Base-by-base conservation (phyloP, 176 grass and related monocot species). In the Oryza glumipatula region DNA sequence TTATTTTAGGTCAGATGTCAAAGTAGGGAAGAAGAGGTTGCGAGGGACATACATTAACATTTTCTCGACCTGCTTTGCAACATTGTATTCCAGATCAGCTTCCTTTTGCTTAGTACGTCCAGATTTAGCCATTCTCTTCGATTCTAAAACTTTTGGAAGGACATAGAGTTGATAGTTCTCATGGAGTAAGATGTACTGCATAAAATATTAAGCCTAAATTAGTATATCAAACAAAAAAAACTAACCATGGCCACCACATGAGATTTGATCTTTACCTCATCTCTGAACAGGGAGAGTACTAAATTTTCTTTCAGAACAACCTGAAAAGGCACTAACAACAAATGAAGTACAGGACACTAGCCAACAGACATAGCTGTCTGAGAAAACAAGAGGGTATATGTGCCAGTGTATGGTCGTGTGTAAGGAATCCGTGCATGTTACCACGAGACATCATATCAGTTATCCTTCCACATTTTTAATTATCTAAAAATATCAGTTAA, bases 61-160 rank as follows among this genome's bases (percentile, higher is more conserved):
- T 82, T 92, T 98, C 77, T 98, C 93, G 67, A 98, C 96, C 67
- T 98, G 96, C 67, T 95, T 98, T 85, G 96, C 96, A 81, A 98
- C 89, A 83, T 98, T 98, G 72, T 98, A 98, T 86, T 98, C 96
- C 74, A 98, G 88, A 92, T 98, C 96, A 87, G 96, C 91, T 89
- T 98, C 93, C 74, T 95, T 98, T 92, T 98, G 96, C 85, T 95
- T 98, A 74, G 93, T 80, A 74, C 96, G 93, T 72, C 96, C 96
- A 88, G 96, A 95, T 92, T 98, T 98, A 68, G 96, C 96, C 91
- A 95, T 85, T 90, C 77, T 90, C 91, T 98, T 98, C 9, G 93
- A 95, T 92, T 98, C 96, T 82, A 95, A 73, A 87, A 98, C 89
- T 83, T 91, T 95, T 84, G 96, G 96, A 69, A 98, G 93, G 61